Percentiles rank a stretch among this genome's conserved stretches.
Evolutionary conservation across 345 rosid species (phyloP).

Genomic region (Capsella bursapastoris): DNA sequence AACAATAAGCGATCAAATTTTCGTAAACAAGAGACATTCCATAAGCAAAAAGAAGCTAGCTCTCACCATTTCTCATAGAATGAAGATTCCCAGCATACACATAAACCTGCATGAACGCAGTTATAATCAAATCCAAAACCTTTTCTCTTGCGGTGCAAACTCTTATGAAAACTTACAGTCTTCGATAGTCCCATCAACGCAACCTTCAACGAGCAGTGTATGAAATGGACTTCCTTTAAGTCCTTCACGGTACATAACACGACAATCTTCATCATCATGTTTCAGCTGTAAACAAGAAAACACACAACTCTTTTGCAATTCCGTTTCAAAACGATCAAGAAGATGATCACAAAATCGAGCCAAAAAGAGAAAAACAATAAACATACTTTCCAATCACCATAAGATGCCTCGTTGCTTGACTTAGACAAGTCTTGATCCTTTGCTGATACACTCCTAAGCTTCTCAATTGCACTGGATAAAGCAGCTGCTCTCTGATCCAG

Average conservation of each 20-base stretch:
- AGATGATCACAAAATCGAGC: not conserved
- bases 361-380: not conserved
- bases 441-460: conserved; percentile 82
- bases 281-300: conserved; percentile 57
- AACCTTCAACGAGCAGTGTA: conserved; percentile 92
- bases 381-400: conserved; percentile 87
- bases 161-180: conserved; percentile 60
- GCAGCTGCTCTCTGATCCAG: conserved; percentile 63
- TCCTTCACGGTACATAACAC: conserved; percentile 96
- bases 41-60: not conserved
- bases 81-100: conserved; percentile 77
- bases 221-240: conserved; percentile 81
- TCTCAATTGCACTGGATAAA: conserved; percentile 71
- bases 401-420: conserved; percentile 48
- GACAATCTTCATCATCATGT: conserved; percentile 76
- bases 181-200: conserved; percentile 83
- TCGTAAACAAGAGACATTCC: not conserved
- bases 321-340: not conserved
- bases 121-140: conserved; percentile 17
- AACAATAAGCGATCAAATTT: not conserved
- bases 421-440: conserved; percentile 49
- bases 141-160: not conserved
- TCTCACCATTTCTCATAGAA: conserved; percentile 84
- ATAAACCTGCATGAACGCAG: conserved; percentile 65
- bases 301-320: not conserved